phyloP scores from a whole-genome alignment of 2,329 filamentous ascomycete genomes.

The Chrysoporthe cubensis region DNA sequence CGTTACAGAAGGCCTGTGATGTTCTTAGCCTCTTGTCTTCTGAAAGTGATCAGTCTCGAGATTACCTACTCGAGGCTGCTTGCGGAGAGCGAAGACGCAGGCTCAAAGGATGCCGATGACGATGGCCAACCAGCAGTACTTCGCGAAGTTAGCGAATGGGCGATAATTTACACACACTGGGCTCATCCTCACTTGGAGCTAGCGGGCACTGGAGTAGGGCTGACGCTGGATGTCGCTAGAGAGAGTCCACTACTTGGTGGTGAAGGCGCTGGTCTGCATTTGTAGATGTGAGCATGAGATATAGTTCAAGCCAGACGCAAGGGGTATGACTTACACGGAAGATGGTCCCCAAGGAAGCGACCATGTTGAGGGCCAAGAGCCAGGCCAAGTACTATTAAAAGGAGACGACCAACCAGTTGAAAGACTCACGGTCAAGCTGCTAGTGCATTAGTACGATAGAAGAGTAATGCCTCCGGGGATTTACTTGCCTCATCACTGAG shows the following conservation, averaged over 20 bases:
- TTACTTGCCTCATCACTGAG: neutral
- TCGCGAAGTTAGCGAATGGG: neutral
- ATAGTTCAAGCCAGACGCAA: neutral
- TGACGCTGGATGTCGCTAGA: neutral
- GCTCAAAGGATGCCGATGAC: neutral
- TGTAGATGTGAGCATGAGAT: neutral
- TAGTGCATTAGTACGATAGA: neutral
- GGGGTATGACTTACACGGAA: slow-evolving; percentile 8
- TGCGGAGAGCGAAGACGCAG: neutral
- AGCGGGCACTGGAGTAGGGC: neutral
- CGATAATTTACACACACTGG: neutral
- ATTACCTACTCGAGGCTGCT: neutral
- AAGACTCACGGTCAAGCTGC: slow-evolving; percentile 3
- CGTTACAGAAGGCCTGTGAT: neutral
- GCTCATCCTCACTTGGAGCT: slow-evolving; percentile 11
- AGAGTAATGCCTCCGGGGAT: no score
- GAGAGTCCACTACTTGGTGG: slow-evolving; percentile 6
- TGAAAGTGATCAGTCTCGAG: no score
- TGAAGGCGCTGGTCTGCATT: slow-evolving; percentile 3
- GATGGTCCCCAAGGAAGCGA: neutral
- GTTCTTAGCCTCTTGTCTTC: neutral
- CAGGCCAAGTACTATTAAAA: slow-evolving; percentile 9
- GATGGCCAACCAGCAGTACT: slow-evolving; percentile 2
- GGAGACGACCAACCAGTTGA: neutral
- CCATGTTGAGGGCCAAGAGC: slow-evolving; percentile 4